Conservation (phyloP, 1,139 yeast species). For the Pichia inconspicua region DNA sequence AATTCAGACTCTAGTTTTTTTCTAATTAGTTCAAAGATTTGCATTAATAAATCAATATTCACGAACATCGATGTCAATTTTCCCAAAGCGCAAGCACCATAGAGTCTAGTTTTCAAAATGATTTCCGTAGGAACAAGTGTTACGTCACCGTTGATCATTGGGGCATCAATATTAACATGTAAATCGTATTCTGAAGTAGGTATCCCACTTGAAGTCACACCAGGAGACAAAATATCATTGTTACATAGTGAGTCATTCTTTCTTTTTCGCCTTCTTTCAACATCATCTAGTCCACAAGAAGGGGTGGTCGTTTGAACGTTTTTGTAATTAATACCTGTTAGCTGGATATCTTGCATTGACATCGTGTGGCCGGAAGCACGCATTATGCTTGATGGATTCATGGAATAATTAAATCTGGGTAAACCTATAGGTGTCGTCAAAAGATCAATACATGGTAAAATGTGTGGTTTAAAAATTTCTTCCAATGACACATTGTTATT, state of each 20-base stretch:
- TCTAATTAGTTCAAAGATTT: conserved; percentile 4
- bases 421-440: conserved; percentile 93
- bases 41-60: conserved; percentile 25
- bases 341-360: conserved; percentile 25
- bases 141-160: conserved; percentile 86
- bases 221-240: not conserved
- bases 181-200: conserved; percentile 55
- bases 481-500: conserved; percentile 34
- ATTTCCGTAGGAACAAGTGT: conserved; percentile 73
- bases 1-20: conserved; percentile 45
- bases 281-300: conserved; percentile 8
- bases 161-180: conserved; percentile 82
- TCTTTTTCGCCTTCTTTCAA: conserved; percentile 13
- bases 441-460: conserved; percentile 57
- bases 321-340: conserved; percentile 25
- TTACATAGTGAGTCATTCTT: conserved; percentile 11
- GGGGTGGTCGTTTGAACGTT: conserved; percentile 6
- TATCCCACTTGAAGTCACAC: conserved; percentile 24
- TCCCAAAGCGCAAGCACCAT: conserved; percentile 75
- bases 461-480: conserved; percentile 43
- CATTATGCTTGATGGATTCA: conserved; percentile 67
- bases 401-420: conserved; percentile 77
- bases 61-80: conserved; percentile 50
- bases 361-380: conserved; percentile 70
- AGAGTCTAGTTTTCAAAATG: conserved; percentile 66